Base-by-base conservation (phyloP, 306 rosid species). In the Dalbergia cochinchinensis region DNA sequence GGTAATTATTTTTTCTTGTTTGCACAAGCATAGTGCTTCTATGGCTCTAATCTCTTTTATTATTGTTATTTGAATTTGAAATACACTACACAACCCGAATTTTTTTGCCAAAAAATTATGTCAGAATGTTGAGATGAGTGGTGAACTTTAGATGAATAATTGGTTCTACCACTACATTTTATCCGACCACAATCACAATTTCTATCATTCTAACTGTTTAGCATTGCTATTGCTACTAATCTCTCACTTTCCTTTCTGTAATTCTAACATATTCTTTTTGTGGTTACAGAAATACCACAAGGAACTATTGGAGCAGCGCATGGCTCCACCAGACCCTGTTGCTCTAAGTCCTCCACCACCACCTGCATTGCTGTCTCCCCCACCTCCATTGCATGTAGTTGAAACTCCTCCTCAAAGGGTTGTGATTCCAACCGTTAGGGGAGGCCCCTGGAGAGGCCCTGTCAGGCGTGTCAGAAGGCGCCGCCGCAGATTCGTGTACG, bases 281-380 rank as follows among this genome's bases (percentile, higher is more conserved):
- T 59, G 26, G 60, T 63, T 73, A 42, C 95, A 94, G 98, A 94
- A 94, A 90, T 92, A 94, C 85, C 98, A 92, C 39, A 94, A 82
- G 82, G 96, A 84, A 34, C 69, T 89, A 20, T 68, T 90, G 68
- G 82, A 79, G 68, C 89, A 79, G 68, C 89, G 18, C 41, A 62
- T 58, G 81, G 87, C 91, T 79, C 76, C 88, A 51, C 89, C 65
- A 42, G 72, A 76, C n/a, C 57, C 78, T 53, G 64, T 77, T 84
- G 71, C 77, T 33, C 45, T 82, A 53, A 59, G 69, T 83, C 92
- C 91, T 3, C 78, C 34, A 18, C 81, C 77, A 2, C 83, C 85
- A 0, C 78, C 87, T 65, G 0, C 76, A n/a, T n/a, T 47, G 8
- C n/a, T 81, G 0, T 12, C 89, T 22, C 85, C 58, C 0, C 81